phyloP scores from a whole-genome alignment of 345 rosid genomes.

The Aquilaria sinensis region DNA sequence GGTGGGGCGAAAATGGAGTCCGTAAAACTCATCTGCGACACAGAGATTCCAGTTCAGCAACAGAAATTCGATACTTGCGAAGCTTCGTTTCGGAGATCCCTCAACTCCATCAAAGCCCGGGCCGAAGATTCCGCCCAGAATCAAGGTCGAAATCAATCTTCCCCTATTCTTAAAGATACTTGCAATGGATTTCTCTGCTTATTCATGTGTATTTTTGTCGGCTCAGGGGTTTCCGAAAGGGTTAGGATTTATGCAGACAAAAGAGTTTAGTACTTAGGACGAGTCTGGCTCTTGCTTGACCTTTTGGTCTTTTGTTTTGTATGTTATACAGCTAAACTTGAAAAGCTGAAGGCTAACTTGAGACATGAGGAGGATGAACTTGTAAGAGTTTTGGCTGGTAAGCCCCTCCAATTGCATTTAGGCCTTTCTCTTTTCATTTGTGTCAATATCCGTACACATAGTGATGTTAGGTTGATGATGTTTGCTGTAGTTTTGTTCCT shows the following conservation, averaged over 20 bases:
- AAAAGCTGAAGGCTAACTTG: slow-evolving; percentile 46
- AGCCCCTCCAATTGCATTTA: too few species aligned
- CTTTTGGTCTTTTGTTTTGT: background rate
- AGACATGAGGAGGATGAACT: slow-evolving; percentile 79
- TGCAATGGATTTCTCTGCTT: background rate
- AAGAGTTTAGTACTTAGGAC: background rate
- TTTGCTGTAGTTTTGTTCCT: background rate
- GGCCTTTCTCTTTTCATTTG: too few species aligned
- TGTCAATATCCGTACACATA: too few species aligned
- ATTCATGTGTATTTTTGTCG: background rate
- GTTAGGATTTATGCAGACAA: slow-evolving; percentile 12
- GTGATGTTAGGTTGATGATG: too few species aligned
- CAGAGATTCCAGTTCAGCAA: slow-evolving; percentile 29
- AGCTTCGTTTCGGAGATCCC: slow-evolving; percentile 36
- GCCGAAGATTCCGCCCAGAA: slow-evolving; percentile 38
- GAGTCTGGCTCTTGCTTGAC: background rate
- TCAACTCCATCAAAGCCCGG: slow-evolving; percentile 39
- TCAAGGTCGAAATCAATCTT: slow-evolving; percentile 37
- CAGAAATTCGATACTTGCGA: slow-evolving; percentile 43
- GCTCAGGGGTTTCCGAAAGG: slow-evolving; percentile 20
- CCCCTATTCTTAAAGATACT: slow-evolving; percentile 4
- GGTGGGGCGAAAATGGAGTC: slow-evolving; percentile 43
- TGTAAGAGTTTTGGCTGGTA: slow-evolving; percentile 76
- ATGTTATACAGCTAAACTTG: slow-evolving; percentile 37
- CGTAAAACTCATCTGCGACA: slow-evolving; percentile 35